These are phyloP conservation scores for Fulvia fulva DNA, from an alignment of 2,329 filamentous ascomycete species.

Conservation along the genomic window DNA sequence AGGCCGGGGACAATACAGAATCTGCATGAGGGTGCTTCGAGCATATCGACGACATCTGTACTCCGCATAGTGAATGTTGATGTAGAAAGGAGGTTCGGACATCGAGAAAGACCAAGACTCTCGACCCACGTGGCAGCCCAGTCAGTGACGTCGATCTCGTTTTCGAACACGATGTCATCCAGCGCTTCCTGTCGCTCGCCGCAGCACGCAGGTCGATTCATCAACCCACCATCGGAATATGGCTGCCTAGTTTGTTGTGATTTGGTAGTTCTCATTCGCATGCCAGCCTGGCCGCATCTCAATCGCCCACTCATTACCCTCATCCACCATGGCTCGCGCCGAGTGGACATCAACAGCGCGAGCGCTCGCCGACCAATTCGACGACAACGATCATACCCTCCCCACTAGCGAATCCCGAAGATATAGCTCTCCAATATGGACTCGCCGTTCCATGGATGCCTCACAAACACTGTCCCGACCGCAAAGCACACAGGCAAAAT, in stretches of 20 bases:
- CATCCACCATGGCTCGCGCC: slow-evolving; percentile 16
- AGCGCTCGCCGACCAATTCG: slow-evolving; percentile 50
- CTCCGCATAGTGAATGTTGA: too few species aligned
- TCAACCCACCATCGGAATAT: neutral
- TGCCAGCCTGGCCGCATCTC: neutral
- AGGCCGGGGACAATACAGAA: too few species aligned
- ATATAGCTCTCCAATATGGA: slow-evolving; percentile 17
- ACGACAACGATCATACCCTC: slow-evolving; percentile 35
- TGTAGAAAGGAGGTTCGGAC: too few species aligned
- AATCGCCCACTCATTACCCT: neutral
- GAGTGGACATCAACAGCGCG: slow-evolving; percentile 52
- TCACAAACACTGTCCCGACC: slow-evolving; percentile 19
- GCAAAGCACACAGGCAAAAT: slow-evolving; percentile 37
- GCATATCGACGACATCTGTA: too few species aligned
- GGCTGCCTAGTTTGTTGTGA: slow-evolving; percentile 3
- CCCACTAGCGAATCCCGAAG: slow-evolving; percentile 35
- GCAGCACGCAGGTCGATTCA: neutral
- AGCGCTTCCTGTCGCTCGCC: neutral
- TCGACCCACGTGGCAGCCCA: neutral
- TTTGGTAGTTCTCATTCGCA: neutral
- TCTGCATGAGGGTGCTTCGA: too few species aligned
- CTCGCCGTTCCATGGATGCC: slow-evolving; percentile 14
- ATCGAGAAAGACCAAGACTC: neutral
- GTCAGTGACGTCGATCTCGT: neutral
- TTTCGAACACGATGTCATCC: neutral